These are phyloP conservation scores for Fusarium tuaranense DNA, from an alignment of 2,329 filamentous ascomycete genomes.

Conservation along the genomic window DNA sequence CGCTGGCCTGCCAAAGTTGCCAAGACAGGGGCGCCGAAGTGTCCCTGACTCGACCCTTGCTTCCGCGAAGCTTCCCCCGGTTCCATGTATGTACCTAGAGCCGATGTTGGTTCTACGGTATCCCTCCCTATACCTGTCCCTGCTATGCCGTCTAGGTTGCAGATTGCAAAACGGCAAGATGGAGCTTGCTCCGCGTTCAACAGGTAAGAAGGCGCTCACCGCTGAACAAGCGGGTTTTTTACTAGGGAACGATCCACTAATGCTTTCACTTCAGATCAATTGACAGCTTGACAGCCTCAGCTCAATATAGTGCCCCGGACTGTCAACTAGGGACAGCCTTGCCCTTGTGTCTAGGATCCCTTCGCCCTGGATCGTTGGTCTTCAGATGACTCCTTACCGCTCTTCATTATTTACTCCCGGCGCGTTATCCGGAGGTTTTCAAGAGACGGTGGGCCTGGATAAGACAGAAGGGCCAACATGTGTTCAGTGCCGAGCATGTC, in stretches of 20 bases:
- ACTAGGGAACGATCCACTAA: conserved; percentile 13
- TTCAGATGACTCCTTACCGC: not conserved
- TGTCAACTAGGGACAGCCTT: conserved; percentile 18
- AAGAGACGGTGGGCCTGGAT: not conserved
- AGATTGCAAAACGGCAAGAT: conserved; percentile 26
- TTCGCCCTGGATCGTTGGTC: not conserved
- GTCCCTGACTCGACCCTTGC: conserved; percentile 34
- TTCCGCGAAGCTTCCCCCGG: conserved; percentile 29
- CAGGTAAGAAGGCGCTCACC: conserved; percentile 30
- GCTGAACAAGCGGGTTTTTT: conserved; percentile 21
- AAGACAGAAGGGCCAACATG: conserved; percentile 1
- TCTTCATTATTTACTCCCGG: not conserved
- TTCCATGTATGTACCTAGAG: conserved; percentile 1
- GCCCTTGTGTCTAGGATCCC: conserved; percentile 6
- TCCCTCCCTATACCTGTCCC: conserved; percentile 32
- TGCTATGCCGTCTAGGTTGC: conserved; percentile 32
- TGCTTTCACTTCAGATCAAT: conserved; percentile 16
- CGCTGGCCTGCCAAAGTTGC: conserved; percentile 28
- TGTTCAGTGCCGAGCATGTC: not conserved
- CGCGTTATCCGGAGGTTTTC: not conserved
- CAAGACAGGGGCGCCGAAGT: conserved; percentile 20
- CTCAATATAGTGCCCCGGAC: not conserved
- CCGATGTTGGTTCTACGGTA: conserved; percentile 16
- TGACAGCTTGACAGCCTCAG: conserved; percentile 13
- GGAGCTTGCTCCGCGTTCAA: conserved; percentile 14